Evolutionary conservation across 495 filamentous ascomycete genomes (phyloP), one percentile per base, ranked within the genome.

Genomic region (Xylaria intraflava): DNA sequence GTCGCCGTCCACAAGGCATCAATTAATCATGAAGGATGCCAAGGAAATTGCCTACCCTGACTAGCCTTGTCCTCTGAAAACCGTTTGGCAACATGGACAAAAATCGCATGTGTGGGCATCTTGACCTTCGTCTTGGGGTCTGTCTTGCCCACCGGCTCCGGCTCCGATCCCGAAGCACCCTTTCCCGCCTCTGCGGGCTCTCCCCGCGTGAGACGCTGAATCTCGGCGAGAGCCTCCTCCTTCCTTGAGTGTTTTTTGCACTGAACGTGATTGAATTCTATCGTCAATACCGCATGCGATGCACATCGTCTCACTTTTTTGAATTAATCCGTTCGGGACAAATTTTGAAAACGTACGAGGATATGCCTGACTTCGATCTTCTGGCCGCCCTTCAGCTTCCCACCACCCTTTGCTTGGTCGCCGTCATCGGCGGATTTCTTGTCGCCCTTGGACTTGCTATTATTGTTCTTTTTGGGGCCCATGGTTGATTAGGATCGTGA

Each of bases 31-130:
- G 24, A 35, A 27, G 1, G 23, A 11, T n/a, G 30, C 4, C 35
- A 19, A 40, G 19, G 24, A 46, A 44, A n/a, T n/a, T 46, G 65
- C 72, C 5, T 71, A 89, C 88, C 90, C 66, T 84, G 79, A 58
- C 86, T 74, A 6, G 90, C 89, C 69, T 96, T 95, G 66, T 95
- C 90, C 68, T 95, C 90, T 0, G 86, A 90, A 58, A 85, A 91
- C 64, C 90, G 83, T 55, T 81, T 76, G 6, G 91, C 91, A 3
- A 95, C 89, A n/a, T 88, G 86, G 59, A 93, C 88, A 61, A 96
- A 96, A 61, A 89, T 90, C 23, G 75, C 77, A 7, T 90, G 53
- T 5, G 62, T 65, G 10, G 62, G 62, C 24, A 44, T 44, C 42
- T 53, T 53, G 19, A 35, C 10, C 43, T 53, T 53, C 51, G 51